Evolutionary conservation across 2,329 filamentous ascomycete genomes (phyloP), one percentile per base, ranked within the genome.

Genomic region (Diaporthe eres): DNA sequence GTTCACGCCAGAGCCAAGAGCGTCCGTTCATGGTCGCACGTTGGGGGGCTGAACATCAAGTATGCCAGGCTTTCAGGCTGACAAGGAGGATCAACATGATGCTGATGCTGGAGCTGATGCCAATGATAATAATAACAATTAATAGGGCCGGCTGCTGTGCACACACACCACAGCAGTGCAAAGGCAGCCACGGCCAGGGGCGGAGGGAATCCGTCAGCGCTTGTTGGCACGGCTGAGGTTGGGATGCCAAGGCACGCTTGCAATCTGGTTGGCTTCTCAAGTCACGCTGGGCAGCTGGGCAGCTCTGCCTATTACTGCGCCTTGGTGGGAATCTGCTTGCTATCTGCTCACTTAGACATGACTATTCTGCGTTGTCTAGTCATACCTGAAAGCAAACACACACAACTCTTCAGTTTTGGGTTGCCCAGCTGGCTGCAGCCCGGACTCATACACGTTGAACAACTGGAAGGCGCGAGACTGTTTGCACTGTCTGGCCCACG

Each of bases 401-500:
- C 19, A 47, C 9, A n/a, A 25, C 25, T 5, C 28, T 15, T 12
- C 15, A 49, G 3, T 3, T 15, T 60, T 25, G 22, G 37, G 12
- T n/a, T 10, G 5, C 12, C 37, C 34, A 34, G 25, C 25, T 25
- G 25, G 25, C 25, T 25, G 25, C 25, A 25, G 25, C 25, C 25
- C 25, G 25, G 25, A 25, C 25, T 25, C 25, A 25, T 2, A 31
- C 39, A 63, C 60, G 8, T 47, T 63, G 60, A 13, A 47, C 12
- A 5, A 31, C 53, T 28, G 53, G 12, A 31, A 25, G 25, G 53
- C 53, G 28, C 2, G 13, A 22, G 17, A 25, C 6, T 37, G 55
- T 68, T 68, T 37, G 31, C 65, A 53, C 47, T 68, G 65, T 68
- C 65, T 19, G 47, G 19, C 13, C 47, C 47, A 68, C 31, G 49